These are phyloP conservation scores for Mycena galopus DNA, from an alignment of 768 basidiomycete genomes.

Conservation along the genomic window DNA sequence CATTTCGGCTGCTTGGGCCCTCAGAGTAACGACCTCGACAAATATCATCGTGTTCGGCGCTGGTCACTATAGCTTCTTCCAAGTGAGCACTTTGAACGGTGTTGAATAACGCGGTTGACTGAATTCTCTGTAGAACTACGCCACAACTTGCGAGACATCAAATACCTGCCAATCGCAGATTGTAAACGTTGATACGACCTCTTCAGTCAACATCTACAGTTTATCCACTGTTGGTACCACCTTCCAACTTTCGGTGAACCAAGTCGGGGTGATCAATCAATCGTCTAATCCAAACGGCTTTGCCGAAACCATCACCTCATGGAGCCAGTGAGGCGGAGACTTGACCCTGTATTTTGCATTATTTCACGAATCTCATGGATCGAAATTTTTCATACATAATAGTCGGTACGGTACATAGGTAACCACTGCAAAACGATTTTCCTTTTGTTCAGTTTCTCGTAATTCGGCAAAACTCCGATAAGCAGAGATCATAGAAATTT, in stretches of 20 bases:
- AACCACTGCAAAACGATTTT: too few relatives aligned
- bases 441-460: too few relatives aligned
- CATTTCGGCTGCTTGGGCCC: slow-evolving; percentile 66
- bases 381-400: neutral
- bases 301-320: slow-evolving; percentile 29
- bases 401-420: too few relatives aligned
- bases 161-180: slow-evolving; percentile 70
- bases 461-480: too few relatives aligned
- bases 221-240: slow-evolving; percentile 68
- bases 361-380: neutral
- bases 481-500: too few relatives aligned
- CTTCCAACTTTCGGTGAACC: slow-evolving; percentile 64
- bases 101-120: neutral
- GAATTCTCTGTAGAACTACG: slow-evolving; percentile 53
- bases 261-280: slow-evolving; percentile 62
- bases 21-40: slow-evolving; percentile 63
- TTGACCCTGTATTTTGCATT: neutral
- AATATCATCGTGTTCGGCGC: slow-evolving; percentile 78
- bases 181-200: slow-evolving; percentile 63
- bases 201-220: slow-evolving; percentile 66
- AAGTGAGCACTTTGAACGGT: slow-evolving; percentile 24
- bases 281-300: slow-evolving; percentile 62
- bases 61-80: slow-evolving; percentile 80
- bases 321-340: too few relatives aligned
- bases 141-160: slow-evolving; percentile 58